Evolutionary conservation across 371 early-diverging fungal species (phyloP).

Genomic region (Zancudomyces culisetae): DNA sequence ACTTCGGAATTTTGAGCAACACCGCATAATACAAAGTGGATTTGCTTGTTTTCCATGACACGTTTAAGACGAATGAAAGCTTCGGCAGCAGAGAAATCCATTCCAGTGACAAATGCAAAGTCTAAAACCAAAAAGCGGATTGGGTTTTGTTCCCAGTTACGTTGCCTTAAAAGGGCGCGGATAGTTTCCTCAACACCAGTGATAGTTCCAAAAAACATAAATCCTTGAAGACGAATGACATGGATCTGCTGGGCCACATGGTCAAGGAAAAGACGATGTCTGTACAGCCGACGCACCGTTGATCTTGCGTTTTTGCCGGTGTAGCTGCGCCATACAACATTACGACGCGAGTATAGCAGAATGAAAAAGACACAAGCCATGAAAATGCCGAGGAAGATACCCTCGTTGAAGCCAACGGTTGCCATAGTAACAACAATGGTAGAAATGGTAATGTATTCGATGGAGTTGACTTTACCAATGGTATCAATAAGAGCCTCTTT

Average conservation of each 20-base stretch:
- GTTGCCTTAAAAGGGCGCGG: conserved; percentile 33
- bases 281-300: conserved; percentile 71
- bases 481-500: conserved; percentile 81
- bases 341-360: conserved; percentile 55
- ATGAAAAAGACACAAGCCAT: conserved; percentile 89
- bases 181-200: conserved; percentile 65
- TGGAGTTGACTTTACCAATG: conserved; percentile 50
- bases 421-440: conserved; percentile 74
- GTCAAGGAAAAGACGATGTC: conserved; percentile 69
- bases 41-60: conserved; percentile 38
- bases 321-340: conserved; percentile 57
- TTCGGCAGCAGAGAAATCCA: conserved; percentile 91
- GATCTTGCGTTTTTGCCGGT: conserved; percentile 63
- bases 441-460: conserved; percentile 77
- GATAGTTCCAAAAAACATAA: conserved; percentile 88
- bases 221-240: conserved; percentile 74
- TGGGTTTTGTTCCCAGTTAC: conserved; percentile 45
- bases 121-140: conserved; percentile 75
- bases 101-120: conserved; percentile 64
- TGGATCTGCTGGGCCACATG: conserved; percentile 70
- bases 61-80: conserved; percentile 77
- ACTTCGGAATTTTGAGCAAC: conserved; percentile 41
- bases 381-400: conserved; percentile 77
- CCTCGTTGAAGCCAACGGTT: conserved; percentile 77
- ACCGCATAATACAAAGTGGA: conserved; percentile 74